phyloP scores from a whole-genome alignment of 2,329 filamentous ascomycete species.

The Fragosphaeria purpurea region DNA sequence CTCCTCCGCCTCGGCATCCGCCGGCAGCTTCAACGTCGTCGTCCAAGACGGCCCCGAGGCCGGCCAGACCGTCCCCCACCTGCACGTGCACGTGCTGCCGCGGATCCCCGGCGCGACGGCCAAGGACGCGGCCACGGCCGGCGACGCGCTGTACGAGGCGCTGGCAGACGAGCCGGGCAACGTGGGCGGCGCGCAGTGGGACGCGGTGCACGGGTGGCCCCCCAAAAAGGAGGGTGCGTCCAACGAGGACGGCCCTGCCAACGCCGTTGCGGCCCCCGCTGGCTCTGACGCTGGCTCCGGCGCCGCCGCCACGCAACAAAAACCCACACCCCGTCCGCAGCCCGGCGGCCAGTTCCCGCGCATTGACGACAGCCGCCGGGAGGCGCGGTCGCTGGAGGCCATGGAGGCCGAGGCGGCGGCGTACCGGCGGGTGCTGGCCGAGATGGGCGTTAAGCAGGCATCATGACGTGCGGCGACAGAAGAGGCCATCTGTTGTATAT shows the following conservation, averaged over 20 bases:
- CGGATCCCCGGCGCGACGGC: slow-evolving; percentile 47
- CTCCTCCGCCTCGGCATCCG: slow-evolving; percentile 15
- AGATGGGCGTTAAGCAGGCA: slow-evolving; percentile 23
- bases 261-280: too few species aligned
- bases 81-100: slow-evolving; percentile 89
- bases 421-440: slow-evolving; percentile 44
- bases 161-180: slow-evolving; percentile 82
- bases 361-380: slow-evolving; percentile 61
- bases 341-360: slow-evolving; percentile 51
- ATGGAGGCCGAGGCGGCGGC: slow-evolving; percentile 70
- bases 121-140: slow-evolving; percentile 27
- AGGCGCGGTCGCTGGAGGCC: slow-evolving; percentile 57
- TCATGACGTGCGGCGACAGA: neutral
- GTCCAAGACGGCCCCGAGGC: slow-evolving; percentile 88
- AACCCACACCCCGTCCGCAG: slow-evolving; percentile 26
- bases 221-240: too few species aligned
- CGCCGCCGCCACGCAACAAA: too few species aligned
- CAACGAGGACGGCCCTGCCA: neutral
- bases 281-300: too few species aligned
- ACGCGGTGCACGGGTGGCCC: slow-evolving; percentile 21
- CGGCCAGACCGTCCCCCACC: slow-evolving; percentile 87
- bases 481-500: neutral
- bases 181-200: slow-evolving; percentile 60
- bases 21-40: slow-evolving; percentile 77
- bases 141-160: slow-evolving; percentile 69